Evolutionary conservation across 306 rosid species (phyloP).

Genomic region (Phaseolus lunatus): DNA sequence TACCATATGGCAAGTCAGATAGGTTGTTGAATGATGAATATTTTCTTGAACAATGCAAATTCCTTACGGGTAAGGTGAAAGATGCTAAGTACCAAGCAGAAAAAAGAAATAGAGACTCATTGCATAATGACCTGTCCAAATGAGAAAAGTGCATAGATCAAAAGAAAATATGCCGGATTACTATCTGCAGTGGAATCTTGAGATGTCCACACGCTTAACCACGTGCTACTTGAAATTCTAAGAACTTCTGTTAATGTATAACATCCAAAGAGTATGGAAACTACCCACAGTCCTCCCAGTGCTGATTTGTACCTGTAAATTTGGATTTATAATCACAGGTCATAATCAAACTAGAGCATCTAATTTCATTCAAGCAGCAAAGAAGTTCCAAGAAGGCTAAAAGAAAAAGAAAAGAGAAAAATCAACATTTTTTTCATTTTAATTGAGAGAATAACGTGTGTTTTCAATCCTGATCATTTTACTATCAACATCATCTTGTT

Average conservation of each 20-base stretch:
- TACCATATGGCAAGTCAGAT: conserved; percentile 12
- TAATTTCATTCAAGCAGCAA: conserved; percentile 6
- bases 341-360: conserved; percentile 7
- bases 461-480: not conserved
- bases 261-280: conserved; percentile 65
- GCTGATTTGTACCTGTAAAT: conserved; percentile 74
- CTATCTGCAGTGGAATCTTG: conserved; percentile 60
- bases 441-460: conserved; percentile 13
- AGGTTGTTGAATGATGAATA: conserved; percentile 21
- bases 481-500: not conserved
- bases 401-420: not conserved
- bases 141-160: conserved; percentile 71
- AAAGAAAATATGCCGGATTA: conserved; percentile 68
- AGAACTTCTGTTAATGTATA: conserved; percentile 71
- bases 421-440: not conserved
- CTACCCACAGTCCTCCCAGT: conserved; percentile 87
- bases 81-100: not conserved
- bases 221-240: conserved; percentile 82
- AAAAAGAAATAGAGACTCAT: conserved; percentile 18
- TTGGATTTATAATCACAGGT: conserved; percentile 30
- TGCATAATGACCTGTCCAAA: conserved; percentile 72
- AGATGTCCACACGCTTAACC: conserved; percentile 86
- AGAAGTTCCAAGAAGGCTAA: not conserved
- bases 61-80: conserved; percentile 15
- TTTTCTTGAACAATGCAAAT: conserved; percentile 29